Evolutionary conservation across 345 rosid species (phyloP), one percentile per base, ranked within the genome.

Genomic region (Physaria fendleri): DNA sequence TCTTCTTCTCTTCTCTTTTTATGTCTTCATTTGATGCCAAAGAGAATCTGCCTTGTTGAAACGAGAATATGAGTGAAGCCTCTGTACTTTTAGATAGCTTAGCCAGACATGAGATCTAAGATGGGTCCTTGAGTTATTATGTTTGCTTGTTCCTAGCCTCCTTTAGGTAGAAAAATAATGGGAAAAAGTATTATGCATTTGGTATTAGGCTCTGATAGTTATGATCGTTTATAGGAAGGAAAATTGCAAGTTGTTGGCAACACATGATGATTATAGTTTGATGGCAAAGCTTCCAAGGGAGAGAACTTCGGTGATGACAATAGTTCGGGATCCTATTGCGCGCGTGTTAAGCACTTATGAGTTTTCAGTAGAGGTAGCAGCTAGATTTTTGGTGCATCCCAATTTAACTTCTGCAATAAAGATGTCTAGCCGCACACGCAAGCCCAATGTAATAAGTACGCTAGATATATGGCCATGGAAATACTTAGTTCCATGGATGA

Each of bases 391-490:
- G 82, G 85, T 92, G 80, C 97, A 93, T 73, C 91, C 97, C 45
- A 89, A 93, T 77, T 68, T 93, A 69, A 85, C 87, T 45, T 84
- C 94, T 61, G 99, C 88, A 6, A 74, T 74, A 5, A 67, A 43
- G 77, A 83, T 89, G 87, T 59, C 88, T 77, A 33, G 54, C 44
- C 95, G 85, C 25, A 23, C 86, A 73, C 95, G 86, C 25, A 83
- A 74, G 74, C 46, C 42, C 39, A 73, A 66, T 29, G 91, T 85
- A 60, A 84, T 93, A 50, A 93, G 95, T 70, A 93, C 99, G 10
- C 76, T 93, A 61, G 91, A 93, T 71, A 89, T 93, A 71, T 93
- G 99, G 99, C 99, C 99, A 28, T 93, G 99, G 99, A 93, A 89
- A 64, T 80, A 84, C 75, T 57, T 93, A 72, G 99, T 89, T 69